Conservation (phyloP, 805 yeast species). For the Candida yuanshanica region DNA sequence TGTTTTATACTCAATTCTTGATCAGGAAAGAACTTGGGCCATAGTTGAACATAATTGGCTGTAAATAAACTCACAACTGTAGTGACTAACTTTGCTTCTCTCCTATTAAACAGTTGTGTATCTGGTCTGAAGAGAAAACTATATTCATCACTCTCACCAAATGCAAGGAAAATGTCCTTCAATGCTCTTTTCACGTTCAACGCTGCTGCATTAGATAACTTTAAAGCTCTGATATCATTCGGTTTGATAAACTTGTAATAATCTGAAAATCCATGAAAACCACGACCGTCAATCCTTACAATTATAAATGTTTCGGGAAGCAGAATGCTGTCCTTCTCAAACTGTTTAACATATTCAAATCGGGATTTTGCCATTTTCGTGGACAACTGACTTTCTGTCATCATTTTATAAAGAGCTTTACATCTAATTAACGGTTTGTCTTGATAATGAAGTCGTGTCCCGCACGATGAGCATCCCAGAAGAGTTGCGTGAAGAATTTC, state of each 20-base stretch:
- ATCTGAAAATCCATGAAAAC: conserved; percentile 81
- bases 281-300: conserved; percentile 87
- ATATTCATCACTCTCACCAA: conserved; percentile 95
- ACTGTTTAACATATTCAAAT: conserved; percentile 79
- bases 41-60: conserved; percentile 62
- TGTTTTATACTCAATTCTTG: conserved; percentile 41
- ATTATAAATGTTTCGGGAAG: conserved; percentile 80
- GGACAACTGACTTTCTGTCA: neutral
- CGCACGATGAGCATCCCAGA: conserved; percentile 7
- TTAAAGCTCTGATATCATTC: conserved; percentile 72
- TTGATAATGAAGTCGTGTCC: conserved; percentile 6
- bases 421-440: too few relatives aligned
- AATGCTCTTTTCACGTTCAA: conserved; percentile 52
- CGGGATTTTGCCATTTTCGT: conserved; percentile 71
- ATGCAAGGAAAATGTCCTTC: conserved; percentile 74
- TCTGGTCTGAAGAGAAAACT: conserved; percentile 65
- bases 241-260: conserved; percentile 79
- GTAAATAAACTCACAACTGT: conserved; percentile 81
- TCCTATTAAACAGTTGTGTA: conserved; percentile 71
- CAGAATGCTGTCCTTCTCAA: conserved; percentile 67
- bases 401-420: neutral
- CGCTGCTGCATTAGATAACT: conserved; percentile 81
- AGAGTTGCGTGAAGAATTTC: neutral
- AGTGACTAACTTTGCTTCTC: conserved; percentile 74
- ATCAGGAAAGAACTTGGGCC: conserved; percentile 53